Evolutionary conservation across 768 basidiomycete genomes (phyloP).

Genomic region (Cystofilobasidium bisporidii): DNA sequence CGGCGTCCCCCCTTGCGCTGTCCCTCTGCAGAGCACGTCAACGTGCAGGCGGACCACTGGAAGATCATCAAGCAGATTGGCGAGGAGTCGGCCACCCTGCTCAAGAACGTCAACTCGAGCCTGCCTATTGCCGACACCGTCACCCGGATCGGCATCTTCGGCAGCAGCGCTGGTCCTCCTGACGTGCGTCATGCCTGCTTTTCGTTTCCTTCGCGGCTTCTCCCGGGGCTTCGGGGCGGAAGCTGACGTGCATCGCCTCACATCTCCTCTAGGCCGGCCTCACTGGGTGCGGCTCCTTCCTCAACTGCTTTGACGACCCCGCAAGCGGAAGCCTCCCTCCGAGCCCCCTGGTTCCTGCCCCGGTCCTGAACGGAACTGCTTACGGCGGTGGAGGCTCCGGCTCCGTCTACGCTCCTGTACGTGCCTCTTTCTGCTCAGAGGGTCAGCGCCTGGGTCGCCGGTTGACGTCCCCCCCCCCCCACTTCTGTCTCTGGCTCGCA

Average conservation of each 20-base stretch:
- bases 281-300: slow-evolving; percentile 7
- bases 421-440: no score
- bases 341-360: not conserved
- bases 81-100: slow-evolving; percentile 16
- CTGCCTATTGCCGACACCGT: slow-evolving; percentile 8
- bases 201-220: no score
- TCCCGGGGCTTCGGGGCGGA: no score
- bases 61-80: slow-evolving; percentile 19
- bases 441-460: no score
- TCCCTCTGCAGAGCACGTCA: slow-evolving; percentile 31
- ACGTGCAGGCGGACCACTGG: slow-evolving; percentile 58
- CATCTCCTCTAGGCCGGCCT: not conserved
- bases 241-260: no score
- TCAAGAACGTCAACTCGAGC: slow-evolving; percentile 24
- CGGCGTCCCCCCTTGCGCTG: no score
- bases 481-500: no score
- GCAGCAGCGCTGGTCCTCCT: slow-evolving; percentile 7
- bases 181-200: no score
- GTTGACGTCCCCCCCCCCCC: no score
- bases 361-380: slow-evolving; percentile 34
- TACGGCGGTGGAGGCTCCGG: slow-evolving; percentile 38
- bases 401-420: slow-evolving; percentile 33
- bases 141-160: slow-evolving; percentile 20
- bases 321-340: not conserved
- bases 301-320: slow-evolving; percentile 12